Conservation (phyloP, 2,329 filamentous ascomycete species). For the Graphium sp. region DNA sequence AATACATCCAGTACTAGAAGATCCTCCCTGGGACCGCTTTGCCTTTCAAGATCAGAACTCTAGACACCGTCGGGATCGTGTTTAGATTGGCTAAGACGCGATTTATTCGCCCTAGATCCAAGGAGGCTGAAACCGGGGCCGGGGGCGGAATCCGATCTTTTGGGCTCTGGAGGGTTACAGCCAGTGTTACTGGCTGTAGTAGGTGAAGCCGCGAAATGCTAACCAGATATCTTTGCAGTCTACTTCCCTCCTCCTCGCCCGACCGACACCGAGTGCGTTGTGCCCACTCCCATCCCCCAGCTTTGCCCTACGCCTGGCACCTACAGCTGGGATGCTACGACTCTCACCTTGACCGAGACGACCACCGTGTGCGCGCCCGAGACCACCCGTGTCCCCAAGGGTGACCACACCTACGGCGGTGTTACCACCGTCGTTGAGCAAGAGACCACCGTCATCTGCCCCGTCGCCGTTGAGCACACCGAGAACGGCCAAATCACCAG, state of each 20-base stretch:
- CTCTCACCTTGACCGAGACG: slow-evolving; percentile 46
- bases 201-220: not conserved
- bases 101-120: too few species aligned
- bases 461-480: slow-evolving; percentile 48
- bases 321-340: slow-evolving; percentile 63
- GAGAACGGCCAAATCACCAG: slow-evolving; percentile 43
- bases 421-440: slow-evolving; percentile 53
- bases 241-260: slow-evolving; percentile 11
- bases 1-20: slow-evolving; percentile 6
- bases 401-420: slow-evolving; percentile 54
- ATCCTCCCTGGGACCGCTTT: too few species aligned
- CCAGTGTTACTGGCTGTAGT: too few species aligned
- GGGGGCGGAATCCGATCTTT: slow-evolving; percentile 1
- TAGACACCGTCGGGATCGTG: too few species aligned
- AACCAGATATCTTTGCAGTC: slow-evolving; percentile 1
- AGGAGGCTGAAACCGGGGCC: slow-evolving; percentile 1
- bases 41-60: too few species aligned
- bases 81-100: too few species aligned
- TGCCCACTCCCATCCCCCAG: slow-evolving; percentile 34
- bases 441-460: slow-evolving; percentile 52
- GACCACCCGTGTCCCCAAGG: slow-evolving; percentile 42
- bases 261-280: slow-evolving; percentile 21
- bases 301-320: slow-evolving; percentile 49
- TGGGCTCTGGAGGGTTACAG: too few species aligned
- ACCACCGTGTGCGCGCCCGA: slow-evolving; percentile 51